Evolutionary conservation across 2,329 filamentous ascomycete genomes (phyloP).

Genomic region (Penicillium brasilianum): DNA sequence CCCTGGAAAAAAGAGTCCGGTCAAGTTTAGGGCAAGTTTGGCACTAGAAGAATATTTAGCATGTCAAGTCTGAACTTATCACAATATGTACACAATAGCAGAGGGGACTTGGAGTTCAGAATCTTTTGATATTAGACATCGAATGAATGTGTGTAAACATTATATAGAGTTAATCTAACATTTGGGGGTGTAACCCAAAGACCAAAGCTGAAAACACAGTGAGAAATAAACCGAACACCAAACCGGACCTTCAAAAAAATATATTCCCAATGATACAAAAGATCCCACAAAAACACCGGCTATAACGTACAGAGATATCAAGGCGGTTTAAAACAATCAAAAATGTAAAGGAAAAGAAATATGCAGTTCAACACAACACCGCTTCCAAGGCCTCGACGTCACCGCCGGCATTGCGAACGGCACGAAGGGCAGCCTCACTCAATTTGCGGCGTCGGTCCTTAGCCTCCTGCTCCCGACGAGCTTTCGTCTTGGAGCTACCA

Average conservation of each 20-base stretch:
- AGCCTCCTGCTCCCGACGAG: conserved; percentile 86
- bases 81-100: neutral
- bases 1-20: neutral
- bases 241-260: conserved; percentile 26
- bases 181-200: conserved; percentile 27
- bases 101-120: neutral
- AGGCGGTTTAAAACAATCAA: conserved; percentile 17
- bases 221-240: conserved; percentile 28
- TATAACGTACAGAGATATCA: conserved; percentile 24
- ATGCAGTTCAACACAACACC: conserved; percentile 41
- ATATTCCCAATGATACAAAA: conserved; percentile 34
- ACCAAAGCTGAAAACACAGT: conserved; percentile 14
- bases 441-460: conserved; percentile 68
- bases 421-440: conserved; percentile 49
- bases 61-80: neutral
- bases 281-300: conserved; percentile 27
- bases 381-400: conserved; percentile 52
- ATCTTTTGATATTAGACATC: conserved; percentile 22
- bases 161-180: conserved; percentile 28
- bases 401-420: conserved; percentile 52
- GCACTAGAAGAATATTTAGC: neutral
- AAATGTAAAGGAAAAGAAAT: conserved; percentile 16
- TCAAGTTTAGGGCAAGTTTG: neutral
- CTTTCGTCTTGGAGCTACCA: conserved; percentile 92
- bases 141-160: conserved; percentile 28